A percentile compares a stretch with the other conserved stretches of the same genome.
Conservation (phyloP, 371 early-diverging fungal species). For the Rhizopus stolonifer region DNA sequence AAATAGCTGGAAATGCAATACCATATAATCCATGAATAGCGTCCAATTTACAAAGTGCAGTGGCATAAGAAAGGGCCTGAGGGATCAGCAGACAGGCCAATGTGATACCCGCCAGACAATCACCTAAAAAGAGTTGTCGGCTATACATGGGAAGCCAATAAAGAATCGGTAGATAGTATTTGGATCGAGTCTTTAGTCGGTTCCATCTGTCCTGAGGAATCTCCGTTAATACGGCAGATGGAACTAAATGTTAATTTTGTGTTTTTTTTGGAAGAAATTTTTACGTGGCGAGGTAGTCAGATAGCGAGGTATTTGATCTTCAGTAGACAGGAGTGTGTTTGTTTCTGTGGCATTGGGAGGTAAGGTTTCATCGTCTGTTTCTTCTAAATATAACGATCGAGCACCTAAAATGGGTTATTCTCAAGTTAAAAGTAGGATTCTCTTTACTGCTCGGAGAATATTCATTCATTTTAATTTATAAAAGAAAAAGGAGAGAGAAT, state of each 20-base stretch:
- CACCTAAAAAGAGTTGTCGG: conserved; percentile 48
- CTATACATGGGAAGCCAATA: conserved; percentile 86
- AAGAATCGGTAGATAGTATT: conserved; percentile 88
- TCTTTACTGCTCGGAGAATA: no score
- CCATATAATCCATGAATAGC: conserved; percentile 89
- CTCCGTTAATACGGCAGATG: conserved; percentile 29
- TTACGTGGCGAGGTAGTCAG: conserved; percentile 30
- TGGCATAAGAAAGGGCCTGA: conserved; percentile 87
- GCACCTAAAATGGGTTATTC: conserved; percentile 18
- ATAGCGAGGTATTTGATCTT: conserved; percentile 28
- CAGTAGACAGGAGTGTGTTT: conserved; percentile 12
- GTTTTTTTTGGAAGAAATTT: not conserved
- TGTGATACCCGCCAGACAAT: conserved; percentile 85
- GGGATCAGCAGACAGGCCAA: conserved; percentile 88
- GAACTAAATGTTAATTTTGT: conserved; percentile 22
- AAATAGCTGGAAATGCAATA: conserved; percentile 75
- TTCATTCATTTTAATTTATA: no score
- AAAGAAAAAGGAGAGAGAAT: no score
- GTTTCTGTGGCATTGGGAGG: conserved; percentile 15
- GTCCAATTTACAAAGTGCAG: conserved; percentile 78
- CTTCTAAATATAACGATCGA: conserved; percentile 16
- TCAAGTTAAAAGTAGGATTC: no score
- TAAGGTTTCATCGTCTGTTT: conserved; percentile 20
- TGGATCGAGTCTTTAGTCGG: conserved; percentile 57
- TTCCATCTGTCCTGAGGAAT: conserved; percentile 41